Evolutionary conservation across 768 basidiomycete genomes (phyloP).

Genomic region (Amanita subjunquillea): DNA sequence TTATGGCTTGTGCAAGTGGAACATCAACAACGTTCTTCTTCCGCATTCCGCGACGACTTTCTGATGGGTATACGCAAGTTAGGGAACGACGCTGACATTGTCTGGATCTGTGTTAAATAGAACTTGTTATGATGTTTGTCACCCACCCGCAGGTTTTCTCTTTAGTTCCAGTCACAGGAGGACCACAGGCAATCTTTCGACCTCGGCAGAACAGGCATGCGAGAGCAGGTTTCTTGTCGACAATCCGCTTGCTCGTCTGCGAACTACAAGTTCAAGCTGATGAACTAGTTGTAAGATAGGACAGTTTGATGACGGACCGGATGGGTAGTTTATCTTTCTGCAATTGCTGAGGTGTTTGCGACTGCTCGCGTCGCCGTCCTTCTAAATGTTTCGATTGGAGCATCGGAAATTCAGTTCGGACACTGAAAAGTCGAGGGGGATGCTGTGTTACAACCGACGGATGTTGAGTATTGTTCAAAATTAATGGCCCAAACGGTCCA

Average conservation of each 20-base stretch:
- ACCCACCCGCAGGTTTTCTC: conserved; percentile 62
- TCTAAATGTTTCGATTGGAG: neutral
- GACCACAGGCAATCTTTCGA: conserved; percentile 61
- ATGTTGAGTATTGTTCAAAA: neutral
- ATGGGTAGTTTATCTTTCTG: neutral
- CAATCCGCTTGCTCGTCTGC: conserved; percentile 15
- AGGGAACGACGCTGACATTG: conserved; percentile 66
- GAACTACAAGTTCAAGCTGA: conserved; percentile 16
- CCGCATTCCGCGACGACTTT: conserved; percentile 62
- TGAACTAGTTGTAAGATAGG: neutral
- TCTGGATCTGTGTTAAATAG: conserved; percentile 21
- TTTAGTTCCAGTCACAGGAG: conserved; percentile 39
- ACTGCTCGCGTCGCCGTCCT: neutral
- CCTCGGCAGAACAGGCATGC: conserved; percentile 61
- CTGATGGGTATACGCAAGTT: conserved; percentile 60
- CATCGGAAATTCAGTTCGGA: neutral
- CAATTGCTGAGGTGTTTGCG: neutral
- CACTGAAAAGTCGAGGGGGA: neutral
- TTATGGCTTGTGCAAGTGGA: conserved; percentile 11
- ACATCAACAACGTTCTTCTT: conserved; percentile 29
- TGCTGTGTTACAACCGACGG: neutral
- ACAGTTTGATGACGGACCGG: neutral
- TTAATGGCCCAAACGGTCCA: neutral
- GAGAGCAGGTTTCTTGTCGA: conserved; percentile 45
- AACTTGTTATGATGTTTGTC: neutral